A percentile compares a stretch with the other conserved stretches of the same genome.
Evolutionary conservation across 1,284 basidiomycete genomes (phyloP).

Genomic region (Mrakiaceae sp.): DNA sequence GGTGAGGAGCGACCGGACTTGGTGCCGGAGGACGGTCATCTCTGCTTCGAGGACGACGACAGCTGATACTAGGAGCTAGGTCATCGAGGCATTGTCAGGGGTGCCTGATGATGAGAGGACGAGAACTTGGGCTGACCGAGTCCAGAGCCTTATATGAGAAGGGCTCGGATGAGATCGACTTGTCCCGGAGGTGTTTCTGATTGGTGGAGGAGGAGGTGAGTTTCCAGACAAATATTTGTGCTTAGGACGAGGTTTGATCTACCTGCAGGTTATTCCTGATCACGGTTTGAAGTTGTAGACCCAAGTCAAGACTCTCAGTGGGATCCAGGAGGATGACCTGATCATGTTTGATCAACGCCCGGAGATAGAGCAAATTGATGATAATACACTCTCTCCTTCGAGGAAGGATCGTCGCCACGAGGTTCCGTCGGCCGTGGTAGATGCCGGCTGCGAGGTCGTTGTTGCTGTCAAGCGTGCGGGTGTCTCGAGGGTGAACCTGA

Average conservation of each 20-base stretch:
- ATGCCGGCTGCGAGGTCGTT: conserved; percentile 6
- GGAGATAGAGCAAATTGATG: conserved; percentile 12
- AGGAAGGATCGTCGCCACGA: conserved; percentile 14
- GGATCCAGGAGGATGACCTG: conserved; percentile 11
- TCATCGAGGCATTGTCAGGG: not conserved
- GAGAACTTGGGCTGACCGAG: not conserved
- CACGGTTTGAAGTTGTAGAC: not conserved
- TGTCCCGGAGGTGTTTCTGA: not conserved
- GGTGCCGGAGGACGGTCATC: conserved; percentile 9
- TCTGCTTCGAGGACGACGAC: conserved; percentile 10
- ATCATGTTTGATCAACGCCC: conserved; percentile 8
- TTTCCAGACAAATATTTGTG: no score
- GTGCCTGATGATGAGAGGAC: no score
- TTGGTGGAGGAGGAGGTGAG: no score
- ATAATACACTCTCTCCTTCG: conserved; percentile 3
- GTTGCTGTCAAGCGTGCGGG: conserved; percentile 14
- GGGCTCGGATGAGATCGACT: not conserved
- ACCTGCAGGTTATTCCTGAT: no score
- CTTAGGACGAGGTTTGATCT: no score
- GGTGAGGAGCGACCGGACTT: not conserved
- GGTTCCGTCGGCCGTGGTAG: conserved; percentile 15
- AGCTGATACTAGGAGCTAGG: not conserved
- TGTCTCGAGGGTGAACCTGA: conserved; percentile 9
- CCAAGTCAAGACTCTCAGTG: conserved; percentile 9
- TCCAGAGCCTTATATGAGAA: conserved; percentile 10